Evolutionary conservation across 805 yeast species (phyloP).

Genomic region (Ogataea pini): DNA sequence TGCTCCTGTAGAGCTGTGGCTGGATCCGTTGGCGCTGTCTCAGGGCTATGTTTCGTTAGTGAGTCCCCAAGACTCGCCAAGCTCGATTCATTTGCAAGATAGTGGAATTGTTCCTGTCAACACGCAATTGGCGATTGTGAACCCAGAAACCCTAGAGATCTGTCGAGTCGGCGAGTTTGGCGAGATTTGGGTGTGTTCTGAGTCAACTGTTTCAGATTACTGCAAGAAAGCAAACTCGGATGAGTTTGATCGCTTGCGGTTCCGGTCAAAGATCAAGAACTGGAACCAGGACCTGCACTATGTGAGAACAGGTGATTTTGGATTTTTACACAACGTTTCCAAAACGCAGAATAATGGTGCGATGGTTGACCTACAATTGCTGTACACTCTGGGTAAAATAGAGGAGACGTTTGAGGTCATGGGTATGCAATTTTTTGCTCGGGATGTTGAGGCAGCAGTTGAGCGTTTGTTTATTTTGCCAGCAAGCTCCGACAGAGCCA

Average conservation of each 20-base stretch:
- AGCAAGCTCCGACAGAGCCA: background rate
- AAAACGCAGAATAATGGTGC: slow-evolving; percentile 30
- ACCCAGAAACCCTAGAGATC: slow-evolving; percentile 81
- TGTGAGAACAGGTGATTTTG: slow-evolving; percentile 90
- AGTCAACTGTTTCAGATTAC: slow-evolving; percentile 64
- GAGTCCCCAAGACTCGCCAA: slow-evolving; percentile 67
- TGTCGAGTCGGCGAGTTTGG: slow-evolving; percentile 93
- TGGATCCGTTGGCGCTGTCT: slow-evolving; percentile 86
- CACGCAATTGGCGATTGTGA: slow-evolving; percentile 90
- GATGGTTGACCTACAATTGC: slow-evolving; percentile 60
- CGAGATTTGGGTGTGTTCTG: slow-evolving; percentile 95
- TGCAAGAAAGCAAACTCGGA: slow-evolving; percentile 38
- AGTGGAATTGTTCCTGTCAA: slow-evolving; percentile 96
- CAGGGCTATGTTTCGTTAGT: slow-evolving; percentile 84
- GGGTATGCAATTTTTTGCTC: slow-evolving; percentile 89
- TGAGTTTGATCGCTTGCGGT: slow-evolving; percentile 52
- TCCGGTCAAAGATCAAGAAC: slow-evolving; percentile 61
- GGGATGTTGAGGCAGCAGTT: slow-evolving; percentile 75
- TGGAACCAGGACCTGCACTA: slow-evolving; percentile 66
- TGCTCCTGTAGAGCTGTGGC: slow-evolving; percentile 82
- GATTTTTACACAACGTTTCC: slow-evolving; percentile 79
- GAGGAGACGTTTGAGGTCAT: slow-evolving; percentile 86
- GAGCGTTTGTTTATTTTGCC: slow-evolving; percentile 34
- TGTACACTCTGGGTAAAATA: slow-evolving; percentile 82
- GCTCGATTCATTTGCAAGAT: slow-evolving; percentile 80